Conservation (phyloP, 306 rosid species). For the Castanea crenata region DNA sequence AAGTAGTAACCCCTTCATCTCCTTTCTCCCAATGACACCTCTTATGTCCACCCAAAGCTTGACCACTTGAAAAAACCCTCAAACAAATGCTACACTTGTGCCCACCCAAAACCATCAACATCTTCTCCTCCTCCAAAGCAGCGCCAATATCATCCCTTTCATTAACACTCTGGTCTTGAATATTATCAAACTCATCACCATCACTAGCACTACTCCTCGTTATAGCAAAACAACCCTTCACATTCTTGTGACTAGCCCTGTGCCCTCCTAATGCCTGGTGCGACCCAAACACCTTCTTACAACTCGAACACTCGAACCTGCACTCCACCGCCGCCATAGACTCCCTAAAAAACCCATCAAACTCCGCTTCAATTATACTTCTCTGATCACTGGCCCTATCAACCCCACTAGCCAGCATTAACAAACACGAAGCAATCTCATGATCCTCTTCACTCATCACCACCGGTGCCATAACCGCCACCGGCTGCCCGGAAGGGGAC, state of each 20-base stretch:
- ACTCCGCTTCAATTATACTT: neutral
- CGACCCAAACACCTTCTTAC: conserved; percentile 76
- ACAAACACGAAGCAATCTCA: conserved; percentile 54
- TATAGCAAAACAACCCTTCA: conserved; percentile 65
- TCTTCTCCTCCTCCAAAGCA: neutral
- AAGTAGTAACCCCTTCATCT: conserved; percentile 16
- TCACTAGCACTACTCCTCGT: conserved; percentile 22
- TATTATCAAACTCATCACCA: neutral
- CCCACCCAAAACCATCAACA: conserved; percentile 23
- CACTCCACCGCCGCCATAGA: neutral
- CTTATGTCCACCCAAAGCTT: conserved; percentile 67
- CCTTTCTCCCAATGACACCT: conserved; percentile 68
- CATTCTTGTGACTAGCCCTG: conserved; percentile 74
- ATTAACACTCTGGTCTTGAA: neutral
- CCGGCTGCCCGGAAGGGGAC: neutral
- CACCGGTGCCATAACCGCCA: neutral
- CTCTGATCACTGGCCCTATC: neutral
- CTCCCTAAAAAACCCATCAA: neutral
- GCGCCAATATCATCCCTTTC: neutral
- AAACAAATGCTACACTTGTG: conserved; percentile 52
- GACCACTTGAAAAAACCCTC: conserved; percentile 62
- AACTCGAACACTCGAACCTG: conserved; percentile 65
- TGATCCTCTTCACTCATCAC: conserved; percentile 45
- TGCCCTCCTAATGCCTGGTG: conserved; percentile 84
- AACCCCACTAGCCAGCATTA: conserved; percentile 46